A percentile compares a stretch with the other conserved stretches of the same genome.
phyloP scores from a whole-genome alignment of 371 early-diverging fungal species.

The Cokeromyces recurvatus region DNA sequence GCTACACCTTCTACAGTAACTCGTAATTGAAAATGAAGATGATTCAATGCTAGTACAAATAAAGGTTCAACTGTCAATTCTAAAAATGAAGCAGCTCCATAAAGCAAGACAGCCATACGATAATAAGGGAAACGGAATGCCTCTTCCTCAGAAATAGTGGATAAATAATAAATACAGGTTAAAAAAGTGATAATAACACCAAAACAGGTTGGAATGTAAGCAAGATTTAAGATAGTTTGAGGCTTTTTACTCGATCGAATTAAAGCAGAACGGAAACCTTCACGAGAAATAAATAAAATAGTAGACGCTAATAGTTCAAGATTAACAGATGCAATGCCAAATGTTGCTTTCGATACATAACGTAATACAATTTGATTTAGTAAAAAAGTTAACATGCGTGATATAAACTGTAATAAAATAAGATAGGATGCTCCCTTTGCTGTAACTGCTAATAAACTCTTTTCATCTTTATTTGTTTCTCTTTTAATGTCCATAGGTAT shows the following conservation, averaged over 20 bases:
- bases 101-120: slow-evolving; percentile 52
- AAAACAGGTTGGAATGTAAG: slow-evolving; percentile 65
- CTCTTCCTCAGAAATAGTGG: slow-evolving; percentile 25
- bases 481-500: no score
- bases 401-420: slow-evolving; percentile 73
- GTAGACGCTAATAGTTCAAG: slow-evolving; percentile 84
- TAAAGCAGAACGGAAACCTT: slow-evolving; percentile 83
- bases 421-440: slow-evolving; percentile 74
- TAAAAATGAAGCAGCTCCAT: slow-evolving; percentile 66
- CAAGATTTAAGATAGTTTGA: slow-evolving; percentile 71
- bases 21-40: slow-evolving; percentile 70
- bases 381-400: slow-evolving; percentile 74
- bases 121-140: slow-evolving; percentile 37
- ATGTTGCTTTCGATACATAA: slow-evolving; percentile 59
- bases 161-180: slow-evolving; percentile 50
- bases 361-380: slow-evolving; percentile 76
- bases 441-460: slow-evolving; percentile 39
- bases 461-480: not conserved
- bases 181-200: slow-evolving; percentile 54
- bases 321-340: slow-evolving; percentile 83
- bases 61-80: slow-evolving; percentile 84
- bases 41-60: slow-evolving; percentile 68
- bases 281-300: slow-evolving; percentile 88
- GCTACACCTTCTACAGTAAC: slow-evolving; percentile 81
- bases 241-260: slow-evolving; percentile 43